phyloP scores from a whole-genome alignment of 2,329 filamentous ascomycete species.

The Monosporascus sp. region DNA sequence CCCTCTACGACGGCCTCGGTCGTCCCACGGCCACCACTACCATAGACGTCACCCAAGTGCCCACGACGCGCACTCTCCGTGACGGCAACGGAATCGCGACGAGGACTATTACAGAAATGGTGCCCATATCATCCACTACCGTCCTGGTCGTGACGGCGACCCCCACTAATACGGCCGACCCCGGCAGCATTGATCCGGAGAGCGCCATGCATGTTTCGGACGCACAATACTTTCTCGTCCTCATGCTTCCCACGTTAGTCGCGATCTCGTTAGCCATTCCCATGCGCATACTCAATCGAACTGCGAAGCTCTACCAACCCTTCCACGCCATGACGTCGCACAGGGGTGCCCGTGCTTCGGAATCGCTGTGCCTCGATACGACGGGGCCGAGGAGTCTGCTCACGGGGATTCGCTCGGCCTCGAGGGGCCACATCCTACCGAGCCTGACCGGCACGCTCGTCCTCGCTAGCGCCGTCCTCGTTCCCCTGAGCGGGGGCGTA shows the following conservation, averaged over 20 bases:
- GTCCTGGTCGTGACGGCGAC: slow-evolving; percentile 6
- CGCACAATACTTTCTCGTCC: slow-evolving; percentile 28
- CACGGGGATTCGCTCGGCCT: slow-evolving; percentile 27
- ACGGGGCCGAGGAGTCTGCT: slow-evolving; percentile 30
- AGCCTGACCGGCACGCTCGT: slow-evolving; percentile 32
- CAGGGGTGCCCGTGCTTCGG: slow-evolving; percentile 30
- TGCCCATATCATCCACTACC: slow-evolving; percentile 14
- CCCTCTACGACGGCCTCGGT: slow-evolving; percentile 9
- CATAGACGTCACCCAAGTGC: slow-evolving; percentile 9
- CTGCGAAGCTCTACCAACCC: slow-evolving; percentile 32
- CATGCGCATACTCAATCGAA: slow-evolving; percentile 30
- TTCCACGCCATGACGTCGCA: slow-evolving; percentile 35
- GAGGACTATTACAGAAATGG: slow-evolving; percentile 10
- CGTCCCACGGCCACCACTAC: slow-evolving; percentile 14
- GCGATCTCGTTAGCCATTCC: slow-evolving; percentile 29
- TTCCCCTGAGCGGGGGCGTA: slow-evolving; percentile 35
- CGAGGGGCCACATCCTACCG: slow-evolving; percentile 30
- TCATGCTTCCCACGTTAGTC: slow-evolving; percentile 31
- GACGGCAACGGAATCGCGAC: slow-evolving; percentile 12
- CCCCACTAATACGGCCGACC: slow-evolving; percentile 5
- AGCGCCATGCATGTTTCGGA: slow-evolving; percentile 19
- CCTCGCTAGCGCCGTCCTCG: slow-evolving; percentile 27
- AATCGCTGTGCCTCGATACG: slow-evolving; percentile 38
- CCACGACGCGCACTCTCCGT: slow-evolving; percentile 7
- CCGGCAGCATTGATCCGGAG: slow-evolving; percentile 4